Evolutionary conservation across 129 eudicot species (phyloP), one percentile per base, ranked within the genome.

Genomic region (Calendula officinalis): DNA sequence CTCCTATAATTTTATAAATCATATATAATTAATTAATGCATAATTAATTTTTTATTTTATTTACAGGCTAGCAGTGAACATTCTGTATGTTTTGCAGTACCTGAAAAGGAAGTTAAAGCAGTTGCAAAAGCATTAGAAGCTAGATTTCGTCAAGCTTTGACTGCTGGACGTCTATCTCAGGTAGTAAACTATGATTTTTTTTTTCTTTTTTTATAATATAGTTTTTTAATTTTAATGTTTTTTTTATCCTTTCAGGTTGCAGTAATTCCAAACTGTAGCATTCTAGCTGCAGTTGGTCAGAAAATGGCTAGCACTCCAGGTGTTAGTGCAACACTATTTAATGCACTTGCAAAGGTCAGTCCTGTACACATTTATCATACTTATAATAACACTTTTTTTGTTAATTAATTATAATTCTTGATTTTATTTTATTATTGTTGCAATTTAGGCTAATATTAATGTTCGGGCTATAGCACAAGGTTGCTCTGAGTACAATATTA

Each of bases 251-350:
- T 60, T 53, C 94, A 92, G 99, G 84, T 92, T 79, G 95, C 95
- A 56, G 71, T 92, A 14, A 73, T 92, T 57, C 95, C 89, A 40
- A 86, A 86, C 64, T 92, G 99, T 77, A 92, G 99, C 80, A 92
- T 92, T 79, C 88, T 92, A 76, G 99, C 99, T 54, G 77, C 96
- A 22, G 99, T 92, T 74, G 99, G 99, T 10, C 99, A 92, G 78
- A 92, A 78, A 80, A 92, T 92, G 99, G 99, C 99, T n/a, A 92
- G 99, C 64, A 88, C 99, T 38, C 96, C 99, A 72, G 99, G 99
- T 72, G 99, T 92, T 58, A 92, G 99, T 78, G 99, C 99, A 50
- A 88, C 95, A 65, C 84, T 92, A 9, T 92, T 92, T 69, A 82
- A 75, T 83, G 99, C 99, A 35, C 87, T 92, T 59, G 99, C 99